A percentile compares a stretch with the other conserved stretches of the same genome.
Conservation (phyloP, 179 eudicot genomes). For the Patellifolia procumbens region DNA sequence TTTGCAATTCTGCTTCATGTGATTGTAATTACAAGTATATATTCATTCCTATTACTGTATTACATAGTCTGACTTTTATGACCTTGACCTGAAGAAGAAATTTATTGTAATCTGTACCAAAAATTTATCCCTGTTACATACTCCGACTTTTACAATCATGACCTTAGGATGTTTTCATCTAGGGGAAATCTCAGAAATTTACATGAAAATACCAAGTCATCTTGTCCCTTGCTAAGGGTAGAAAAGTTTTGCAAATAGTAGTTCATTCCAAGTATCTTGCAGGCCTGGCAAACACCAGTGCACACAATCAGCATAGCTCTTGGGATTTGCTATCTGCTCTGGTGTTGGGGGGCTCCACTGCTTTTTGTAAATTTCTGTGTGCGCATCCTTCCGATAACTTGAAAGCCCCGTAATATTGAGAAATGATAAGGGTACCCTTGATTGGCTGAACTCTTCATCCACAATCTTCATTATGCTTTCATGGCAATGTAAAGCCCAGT, state of each 20-base stretch:
- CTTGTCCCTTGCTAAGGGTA: conserved; percentile 44
- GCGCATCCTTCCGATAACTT: conserved; percentile 67
- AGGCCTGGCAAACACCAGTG: conserved; percentile 93
- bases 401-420: conserved; percentile 82
- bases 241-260: conserved; percentile 70
- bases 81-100: neutral
- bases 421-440: conserved; percentile 56
- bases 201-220: neutral
- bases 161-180: neutral
- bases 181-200: neutral
- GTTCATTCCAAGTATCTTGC: conserved; percentile 90
- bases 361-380: conserved; percentile 75
- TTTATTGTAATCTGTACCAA: neutral
- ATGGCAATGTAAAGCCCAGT: conserved; percentile 55
- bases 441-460: conserved; percentile 45
- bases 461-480: conserved; percentile 63
- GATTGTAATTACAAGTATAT: too few relatives aligned
- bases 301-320: conserved; percentile 78
- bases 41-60: neutral
- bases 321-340: conserved; percentile 65
- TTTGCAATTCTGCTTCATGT: neutral
- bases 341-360: conserved; percentile 68
- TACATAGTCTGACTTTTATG: neutral
- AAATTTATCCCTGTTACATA: conserved; percentile 2
- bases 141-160: neutral